Conservation (phyloP, 306 rosid species). For the Carpinus fangiana region DNA sequence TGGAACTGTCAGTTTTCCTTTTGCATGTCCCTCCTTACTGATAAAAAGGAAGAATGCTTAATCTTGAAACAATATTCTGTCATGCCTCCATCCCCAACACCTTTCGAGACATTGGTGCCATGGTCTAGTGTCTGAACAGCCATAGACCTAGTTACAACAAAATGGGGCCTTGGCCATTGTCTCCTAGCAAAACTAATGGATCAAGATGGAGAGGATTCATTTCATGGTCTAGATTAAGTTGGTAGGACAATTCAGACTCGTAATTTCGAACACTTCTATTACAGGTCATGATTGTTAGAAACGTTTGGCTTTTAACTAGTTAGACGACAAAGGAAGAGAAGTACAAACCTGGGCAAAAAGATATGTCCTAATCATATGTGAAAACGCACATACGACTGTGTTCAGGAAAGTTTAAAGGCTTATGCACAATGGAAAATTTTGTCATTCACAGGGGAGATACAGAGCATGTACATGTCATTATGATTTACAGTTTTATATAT, state of each 20-base stretch:
- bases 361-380: constrained; percentile 21
- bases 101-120: neutral
- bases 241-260: neutral
- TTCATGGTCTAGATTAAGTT: neutral
- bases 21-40: neutral
- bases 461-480: constrained; percentile 11
- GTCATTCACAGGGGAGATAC: constrained; percentile 20
- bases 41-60: constrained; percentile 6
- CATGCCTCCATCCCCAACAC: neutral
- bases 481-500: constrained; percentile 43
- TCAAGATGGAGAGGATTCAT: too few relatives aligned
- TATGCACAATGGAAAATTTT: constrained; percentile 19
- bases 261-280: neutral
- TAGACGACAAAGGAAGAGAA: constrained; percentile 14
- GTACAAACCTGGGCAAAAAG: neutral
- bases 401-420: neutral
- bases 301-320: neutral
- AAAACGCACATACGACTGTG: neutral
- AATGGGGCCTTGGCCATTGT: too few relatives aligned
- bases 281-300: neutral
- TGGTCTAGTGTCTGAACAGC: too few relatives aligned
- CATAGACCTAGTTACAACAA: too few relatives aligned
- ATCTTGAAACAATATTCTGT: constrained; percentile 8
- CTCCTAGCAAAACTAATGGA: too few relatives aligned
- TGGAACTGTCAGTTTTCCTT: neutral